These are phyloP conservation scores for Colletotrichum ledebouriae DNA, from an alignment of 2,329 filamentous ascomycete genomes.

Conservation along the genomic window DNA sequence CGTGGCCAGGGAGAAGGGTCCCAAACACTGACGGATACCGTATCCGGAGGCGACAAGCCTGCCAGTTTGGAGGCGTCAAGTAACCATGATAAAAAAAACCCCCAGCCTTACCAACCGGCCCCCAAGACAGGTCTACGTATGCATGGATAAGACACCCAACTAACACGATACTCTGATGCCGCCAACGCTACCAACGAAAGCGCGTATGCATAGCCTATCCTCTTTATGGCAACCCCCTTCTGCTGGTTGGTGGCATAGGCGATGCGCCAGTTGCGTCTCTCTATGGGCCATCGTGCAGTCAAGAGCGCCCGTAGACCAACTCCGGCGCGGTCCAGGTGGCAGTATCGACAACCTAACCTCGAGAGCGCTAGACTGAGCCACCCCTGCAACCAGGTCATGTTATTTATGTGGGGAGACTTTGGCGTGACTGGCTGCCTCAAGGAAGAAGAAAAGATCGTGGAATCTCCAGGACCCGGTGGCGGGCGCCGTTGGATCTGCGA, in stretches of 20 bases:
- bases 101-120: not conserved
- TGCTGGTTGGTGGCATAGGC: too few relatives aligned
- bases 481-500: not conserved
- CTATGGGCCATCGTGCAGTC: too few relatives aligned
- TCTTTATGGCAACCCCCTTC: too few relatives aligned
- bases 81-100: not conserved
- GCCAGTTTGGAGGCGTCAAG: slow-evolving; percentile 19
- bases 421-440: not conserved
- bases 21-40: slow-evolving; percentile 5
- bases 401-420: slow-evolving; percentile 16
- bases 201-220: too few relatives aligned
- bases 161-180: not conserved
- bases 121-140: slow-evolving; percentile 1
- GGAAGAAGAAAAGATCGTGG: slow-evolving; percentile 2
- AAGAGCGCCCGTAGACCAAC: too few relatives aligned
- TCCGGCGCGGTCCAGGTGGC: too few relatives aligned
- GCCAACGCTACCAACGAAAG: not conserved
- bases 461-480: not conserved
- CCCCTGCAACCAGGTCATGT: too few relatives aligned
- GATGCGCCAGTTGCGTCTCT: too few relatives aligned
- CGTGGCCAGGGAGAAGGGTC: slow-evolving; percentile 21
- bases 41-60: slow-evolving; percentile 16
- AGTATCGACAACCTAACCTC: not conserved
- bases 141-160: slow-evolving; percentile 1
- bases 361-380: not conserved